A percentile compares a stretch with the other conserved stretches of the same genome.
Conservation (phyloP, 2,329 filamentous ascomycete genomes). For the Aspergillus versicolor region DNA sequence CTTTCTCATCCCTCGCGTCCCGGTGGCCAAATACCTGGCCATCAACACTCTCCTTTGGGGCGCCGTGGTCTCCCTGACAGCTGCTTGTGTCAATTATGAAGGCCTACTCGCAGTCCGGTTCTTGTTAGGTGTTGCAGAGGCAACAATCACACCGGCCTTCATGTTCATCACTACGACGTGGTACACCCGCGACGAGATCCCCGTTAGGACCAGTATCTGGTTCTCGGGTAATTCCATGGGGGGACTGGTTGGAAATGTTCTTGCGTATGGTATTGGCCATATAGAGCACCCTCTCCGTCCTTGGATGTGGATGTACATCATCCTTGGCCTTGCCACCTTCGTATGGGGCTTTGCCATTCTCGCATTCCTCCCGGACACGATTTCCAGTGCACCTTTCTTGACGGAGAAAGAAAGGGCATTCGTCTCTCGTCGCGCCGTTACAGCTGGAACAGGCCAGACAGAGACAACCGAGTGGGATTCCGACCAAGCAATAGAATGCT, state of each 20-base stretch:
- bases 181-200: conserved; percentile 59
- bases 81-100: conserved; percentile 49
- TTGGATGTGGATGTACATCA: conserved; percentile 61
- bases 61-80: conserved; percentile 48
- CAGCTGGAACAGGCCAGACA: conserved; percentile 17
- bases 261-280: conserved; percentile 57
- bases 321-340: conserved; percentile 54
- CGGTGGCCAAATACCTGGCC: conserved; percentile 51
- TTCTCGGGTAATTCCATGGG: conserved; percentile 38
- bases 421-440: conserved; percentile 19
- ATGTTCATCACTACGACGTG: conserved; percentile 58
- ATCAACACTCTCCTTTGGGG: conserved; percentile 50
- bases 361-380: conserved; percentile 53
- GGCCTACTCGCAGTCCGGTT: conserved; percentile 54
- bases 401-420: conserved; percentile 52
- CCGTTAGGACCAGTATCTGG: conserved; percentile 56
- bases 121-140: conserved; percentile 56
- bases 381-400: conserved; percentile 54
- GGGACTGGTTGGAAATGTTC: conserved; percentile 26
- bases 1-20: conserved; percentile 47
- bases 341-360: conserved; percentile 53
- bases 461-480: conserved; percentile 47
- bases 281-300: conserved; percentile 47
- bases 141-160: conserved; percentile 55
- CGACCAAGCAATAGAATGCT: conserved; percentile 44